Conservation (phyloP, 768 basidiomycete genomes). For the Pleurotus tuoliensis region DNA sequence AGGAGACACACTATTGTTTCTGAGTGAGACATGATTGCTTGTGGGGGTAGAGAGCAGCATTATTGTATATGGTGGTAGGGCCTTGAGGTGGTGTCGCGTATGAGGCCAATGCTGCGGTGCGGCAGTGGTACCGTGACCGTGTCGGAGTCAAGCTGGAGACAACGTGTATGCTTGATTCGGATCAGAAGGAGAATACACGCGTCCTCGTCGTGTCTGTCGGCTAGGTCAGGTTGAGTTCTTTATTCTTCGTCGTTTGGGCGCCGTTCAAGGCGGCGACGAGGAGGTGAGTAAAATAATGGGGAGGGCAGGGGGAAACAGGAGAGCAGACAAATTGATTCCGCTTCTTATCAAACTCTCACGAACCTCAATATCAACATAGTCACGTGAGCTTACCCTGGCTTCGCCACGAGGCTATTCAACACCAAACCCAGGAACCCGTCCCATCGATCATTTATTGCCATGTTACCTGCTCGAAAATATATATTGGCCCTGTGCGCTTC, state of each 20-base stretch:
- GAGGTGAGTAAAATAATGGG: constrained; percentile 1
- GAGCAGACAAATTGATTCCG: constrained; percentile 25
- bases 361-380: constrained; percentile 35
- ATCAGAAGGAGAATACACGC: background rate
- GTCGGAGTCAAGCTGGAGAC: constrained; percentile 5
- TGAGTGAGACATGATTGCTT: constrained; percentile 31
- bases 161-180: constrained; percentile 8
- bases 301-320: constrained; percentile 10
- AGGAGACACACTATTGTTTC: constrained; percentile 26
- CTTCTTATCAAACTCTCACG: constrained; percentile 33
- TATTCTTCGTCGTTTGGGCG: constrained; percentile 8
- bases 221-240: background rate
- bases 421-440: constrained; percentile 6
- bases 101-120: constrained; percentile 10
- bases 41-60: constrained; percentile 46
- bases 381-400: constrained; percentile 30
- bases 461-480: background rate
- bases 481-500: background rate
- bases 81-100: constrained; percentile 14
- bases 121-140: constrained; percentile 15
- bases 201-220: background rate
- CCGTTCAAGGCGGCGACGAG: background rate
- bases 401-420: constrained; percentile 9
- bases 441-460: constrained; percentile 1
- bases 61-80: constrained; percentile 21